These are phyloP conservation scores for Albugo candida DNA, from an alignment of 352 stramenopile species.

Conservation along the genomic window DNA sequence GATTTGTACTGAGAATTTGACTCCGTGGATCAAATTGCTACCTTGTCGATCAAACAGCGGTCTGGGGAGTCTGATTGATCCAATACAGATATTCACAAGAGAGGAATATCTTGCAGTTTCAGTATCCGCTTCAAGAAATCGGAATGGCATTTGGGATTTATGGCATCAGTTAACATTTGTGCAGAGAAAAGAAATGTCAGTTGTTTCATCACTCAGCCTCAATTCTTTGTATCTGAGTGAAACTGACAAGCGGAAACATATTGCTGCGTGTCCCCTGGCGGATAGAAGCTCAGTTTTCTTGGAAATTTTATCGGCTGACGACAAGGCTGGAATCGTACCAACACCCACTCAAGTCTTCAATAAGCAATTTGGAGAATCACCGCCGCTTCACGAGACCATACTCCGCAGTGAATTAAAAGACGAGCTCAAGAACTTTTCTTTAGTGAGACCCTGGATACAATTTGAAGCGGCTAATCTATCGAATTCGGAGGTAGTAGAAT, in stretches of 20 bases:
- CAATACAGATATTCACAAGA: constrained; percentile 37
- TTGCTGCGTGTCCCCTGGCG: constrained; percentile 11
- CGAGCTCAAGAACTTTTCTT: constrained; percentile 3
- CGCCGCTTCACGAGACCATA: too few relatives aligned
- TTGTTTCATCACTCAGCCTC: neutral
- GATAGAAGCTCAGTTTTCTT: constrained; percentile 18
- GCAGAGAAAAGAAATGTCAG: constrained; percentile 10
- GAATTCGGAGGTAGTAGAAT: neutral
- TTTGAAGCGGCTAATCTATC: constrained; percentile 6
- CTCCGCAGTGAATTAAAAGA: constrained; percentile 1
- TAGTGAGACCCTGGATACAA: constrained; percentile 1
- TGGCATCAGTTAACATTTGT: constrained; percentile 43
- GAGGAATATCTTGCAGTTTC: constrained; percentile 46
- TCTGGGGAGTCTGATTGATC: constrained; percentile 47
- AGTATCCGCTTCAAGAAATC: constrained; percentile 17
- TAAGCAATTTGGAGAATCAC: neutral
- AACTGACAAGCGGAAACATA: too few relatives aligned
- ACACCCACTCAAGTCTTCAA: constrained; percentile 5
- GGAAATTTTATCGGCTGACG: constrained; percentile 5
- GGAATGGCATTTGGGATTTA: constrained; percentile 13
- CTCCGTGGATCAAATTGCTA: constrained; percentile 76
- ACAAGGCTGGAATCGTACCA: neutral
- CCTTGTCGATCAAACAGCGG: constrained; percentile 44
- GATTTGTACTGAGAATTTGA: constrained; percentile 78
- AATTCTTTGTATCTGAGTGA: too few relatives aligned